Evolutionary conservation across 495 filamentous ascomycete genomes (phyloP).

Genomic region (Aspergillus leporis): DNA sequence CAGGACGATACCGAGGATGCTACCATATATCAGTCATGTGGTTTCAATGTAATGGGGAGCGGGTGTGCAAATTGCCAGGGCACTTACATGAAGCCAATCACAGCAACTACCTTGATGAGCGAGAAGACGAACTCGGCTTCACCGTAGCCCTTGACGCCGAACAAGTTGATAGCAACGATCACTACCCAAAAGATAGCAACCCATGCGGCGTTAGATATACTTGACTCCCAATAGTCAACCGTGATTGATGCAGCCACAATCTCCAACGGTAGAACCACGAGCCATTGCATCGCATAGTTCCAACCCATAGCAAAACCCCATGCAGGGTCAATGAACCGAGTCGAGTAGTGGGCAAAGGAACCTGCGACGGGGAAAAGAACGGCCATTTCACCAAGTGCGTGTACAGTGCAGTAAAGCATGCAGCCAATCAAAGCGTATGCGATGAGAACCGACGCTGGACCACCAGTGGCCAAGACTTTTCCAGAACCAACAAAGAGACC

Average conservation of each 20-base stretch:
- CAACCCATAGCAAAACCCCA: conserved; percentile 99
- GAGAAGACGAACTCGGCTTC: conserved; percentile 91
- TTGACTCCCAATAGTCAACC: conserved; percentile 76
- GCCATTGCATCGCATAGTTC: conserved; percentile 97
- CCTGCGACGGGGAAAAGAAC: conserved; percentile 90
- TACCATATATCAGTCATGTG: conserved; percentile 30
- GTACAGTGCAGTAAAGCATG: conserved; percentile 91
- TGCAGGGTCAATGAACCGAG: conserved; percentile 87
- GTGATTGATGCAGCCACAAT: conserved; percentile 90
- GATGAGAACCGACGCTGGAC: conserved; percentile 81
- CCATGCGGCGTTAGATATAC: conserved; percentile 72
- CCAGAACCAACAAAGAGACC: conserved; percentile 92
- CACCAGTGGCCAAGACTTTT: conserved; percentile 71
- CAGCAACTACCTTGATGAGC: conserved; percentile 79
- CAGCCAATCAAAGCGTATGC: conserved; percentile 79
- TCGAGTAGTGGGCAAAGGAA: conserved; percentile 91
- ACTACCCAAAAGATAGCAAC: conserved; percentile 77
- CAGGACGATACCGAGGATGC: conserved; percentile 76
- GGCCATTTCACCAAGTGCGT: conserved; percentile 89
- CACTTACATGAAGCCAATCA: conserved; percentile 84
- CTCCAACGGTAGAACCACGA: conserved; percentile 84
- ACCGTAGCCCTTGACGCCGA: conserved; percentile 84
- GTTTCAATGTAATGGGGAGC: neutral
- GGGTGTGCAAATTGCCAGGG: neutral
- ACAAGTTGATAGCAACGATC: conserved; percentile 80